These are phyloP conservation scores for Thalassia testudinum DNA, from an alignment of 116 monocot genomes.

Conservation along the genomic window DNA sequence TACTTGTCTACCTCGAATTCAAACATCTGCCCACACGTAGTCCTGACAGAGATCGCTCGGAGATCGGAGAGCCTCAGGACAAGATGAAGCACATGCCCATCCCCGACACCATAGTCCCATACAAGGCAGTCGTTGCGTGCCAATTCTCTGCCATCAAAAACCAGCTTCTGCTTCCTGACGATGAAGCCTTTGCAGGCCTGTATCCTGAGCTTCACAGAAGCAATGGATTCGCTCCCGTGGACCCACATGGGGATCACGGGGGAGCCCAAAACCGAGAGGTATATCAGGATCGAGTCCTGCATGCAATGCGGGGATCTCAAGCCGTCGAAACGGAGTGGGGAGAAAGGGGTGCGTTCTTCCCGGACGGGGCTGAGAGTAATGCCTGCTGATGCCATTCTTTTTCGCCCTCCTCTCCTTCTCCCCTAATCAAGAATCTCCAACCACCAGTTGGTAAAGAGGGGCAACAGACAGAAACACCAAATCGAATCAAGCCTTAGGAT, in stretches of 20 bases:
- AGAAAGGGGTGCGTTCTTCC: neutral
- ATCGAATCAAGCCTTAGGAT: no score
- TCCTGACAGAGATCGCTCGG: constrained; percentile 36
- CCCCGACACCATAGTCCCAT: constrained; percentile 52
- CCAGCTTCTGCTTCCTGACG: constrained; percentile 72
- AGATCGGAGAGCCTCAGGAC: constrained; percentile 49
- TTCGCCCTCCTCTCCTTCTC: no score
- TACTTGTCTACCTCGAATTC: constrained; percentile 35
- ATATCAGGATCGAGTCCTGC: constrained; percentile 46
- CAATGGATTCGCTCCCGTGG: constrained; percentile 65
- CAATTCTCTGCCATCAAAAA: constrained; percentile 61
- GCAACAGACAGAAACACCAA: no score
- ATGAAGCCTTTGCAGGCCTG: constrained; percentile 55
- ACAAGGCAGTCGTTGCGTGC: constrained; percentile 42
- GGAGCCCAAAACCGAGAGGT: constrained; percentile 35
- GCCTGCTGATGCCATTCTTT: neutral
- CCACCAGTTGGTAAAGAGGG: no score
- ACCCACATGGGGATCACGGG: constrained; percentile 44
- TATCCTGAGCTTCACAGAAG: constrained; percentile 72
- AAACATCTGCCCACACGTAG: constrained; percentile 45
- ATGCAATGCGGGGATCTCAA: constrained; percentile 1
- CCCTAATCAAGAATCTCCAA: no score
- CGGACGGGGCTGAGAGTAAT: neutral
- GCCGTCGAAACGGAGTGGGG: neutral
- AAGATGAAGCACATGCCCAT: constrained; percentile 68